Conservation (phyloP, 768 basidiomycete species). For the Tylopilus sp. region DNA sequence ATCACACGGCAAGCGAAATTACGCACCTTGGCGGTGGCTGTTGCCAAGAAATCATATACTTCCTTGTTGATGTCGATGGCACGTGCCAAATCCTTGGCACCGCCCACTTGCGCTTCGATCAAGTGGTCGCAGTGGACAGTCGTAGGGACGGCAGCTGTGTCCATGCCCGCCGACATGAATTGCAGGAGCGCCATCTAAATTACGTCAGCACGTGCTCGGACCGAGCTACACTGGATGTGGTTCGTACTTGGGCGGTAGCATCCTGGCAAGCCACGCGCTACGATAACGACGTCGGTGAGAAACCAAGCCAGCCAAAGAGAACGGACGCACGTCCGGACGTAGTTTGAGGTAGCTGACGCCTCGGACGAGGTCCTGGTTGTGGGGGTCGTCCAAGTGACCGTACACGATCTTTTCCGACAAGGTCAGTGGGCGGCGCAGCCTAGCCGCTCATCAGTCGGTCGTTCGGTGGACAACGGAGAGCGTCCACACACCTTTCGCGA, state of each 20-base stretch:
- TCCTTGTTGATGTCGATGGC: slow-evolving; percentile 95
- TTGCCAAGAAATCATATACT: slow-evolving; percentile 98
- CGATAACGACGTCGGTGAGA: slow-evolving; percentile 7
- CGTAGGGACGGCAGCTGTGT: slow-evolving; percentile 94
- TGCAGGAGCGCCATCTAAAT: slow-evolving; percentile 96
- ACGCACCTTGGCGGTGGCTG: slow-evolving; percentile 84
- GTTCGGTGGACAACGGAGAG: background rate
- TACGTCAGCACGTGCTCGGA: slow-evolving; percentile 26
- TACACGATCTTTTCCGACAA: slow-evolving; percentile 97
- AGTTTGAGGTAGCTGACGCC: slow-evolving; percentile 96
- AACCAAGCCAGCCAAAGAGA: background rate
- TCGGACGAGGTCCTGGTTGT: slow-evolving; percentile 85
- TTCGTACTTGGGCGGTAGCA: slow-evolving; percentile 78
- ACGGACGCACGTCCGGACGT: slow-evolving; percentile 82
- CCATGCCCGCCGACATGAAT: slow-evolving; percentile 99
- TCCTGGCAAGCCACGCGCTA: slow-evolving; percentile 90
- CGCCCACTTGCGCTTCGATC: slow-evolving; percentile 95
- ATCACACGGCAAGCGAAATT: slow-evolving; percentile 1
- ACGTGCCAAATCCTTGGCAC: slow-evolving; percentile 88
- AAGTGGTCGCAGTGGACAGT: slow-evolving; percentile 99
- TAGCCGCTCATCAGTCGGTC: slow-evolving; percentile 25
- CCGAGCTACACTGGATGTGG: slow-evolving; percentile 11
- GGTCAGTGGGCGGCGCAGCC: slow-evolving; percentile 86
- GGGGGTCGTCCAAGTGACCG: slow-evolving; percentile 95
- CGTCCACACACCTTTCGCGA: slow-evolving; percentile 63